Evolutionary conservation across 2,329 filamentous ascomycete species (phyloP).

Genomic region (Canariomyces notabilis): DNA sequence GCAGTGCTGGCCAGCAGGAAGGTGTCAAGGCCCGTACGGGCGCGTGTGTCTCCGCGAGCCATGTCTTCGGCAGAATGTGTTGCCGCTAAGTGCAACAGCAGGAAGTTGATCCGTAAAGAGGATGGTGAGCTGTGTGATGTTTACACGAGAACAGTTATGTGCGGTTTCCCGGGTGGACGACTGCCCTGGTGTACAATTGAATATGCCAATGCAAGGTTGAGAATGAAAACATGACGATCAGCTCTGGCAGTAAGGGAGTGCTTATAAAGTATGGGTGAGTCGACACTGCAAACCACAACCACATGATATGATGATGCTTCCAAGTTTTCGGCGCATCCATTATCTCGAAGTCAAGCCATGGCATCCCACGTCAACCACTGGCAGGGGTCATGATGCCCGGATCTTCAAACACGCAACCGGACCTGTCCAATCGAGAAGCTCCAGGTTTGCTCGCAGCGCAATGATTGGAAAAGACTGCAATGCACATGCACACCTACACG

Average conservation of each 20-base stretch:
- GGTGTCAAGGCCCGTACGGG: conserved; percentile 23
- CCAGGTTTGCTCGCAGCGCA: no score
- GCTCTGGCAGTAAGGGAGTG: not conserved
- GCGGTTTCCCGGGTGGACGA: no score
- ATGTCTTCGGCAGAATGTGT: conserved; percentile 5
- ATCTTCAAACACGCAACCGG: no score
- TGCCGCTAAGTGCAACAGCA: not conserved
- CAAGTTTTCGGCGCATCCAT: not conserved
- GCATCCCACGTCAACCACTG: not conserved
- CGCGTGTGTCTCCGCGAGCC: conserved; percentile 14
- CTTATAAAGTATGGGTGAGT: not conserved
- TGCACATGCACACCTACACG: no score
- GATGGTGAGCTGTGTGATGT: not conserved
- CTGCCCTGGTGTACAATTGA: no score
- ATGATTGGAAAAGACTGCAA: no score
- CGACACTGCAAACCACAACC: not conserved
- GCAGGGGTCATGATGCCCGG: not conserved
- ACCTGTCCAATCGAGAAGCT: no score
- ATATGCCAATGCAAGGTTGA: no score
- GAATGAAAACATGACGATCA: no score
- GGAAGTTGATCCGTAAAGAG: no score
- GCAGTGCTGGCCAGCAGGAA: conserved; percentile 27
- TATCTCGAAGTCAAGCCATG: not conserved
- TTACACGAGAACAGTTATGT: no score
- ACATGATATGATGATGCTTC: not conserved